phyloP scores from a whole-genome alignment of 306 rosid genomes.

The Biancaea sappan region DNA sequence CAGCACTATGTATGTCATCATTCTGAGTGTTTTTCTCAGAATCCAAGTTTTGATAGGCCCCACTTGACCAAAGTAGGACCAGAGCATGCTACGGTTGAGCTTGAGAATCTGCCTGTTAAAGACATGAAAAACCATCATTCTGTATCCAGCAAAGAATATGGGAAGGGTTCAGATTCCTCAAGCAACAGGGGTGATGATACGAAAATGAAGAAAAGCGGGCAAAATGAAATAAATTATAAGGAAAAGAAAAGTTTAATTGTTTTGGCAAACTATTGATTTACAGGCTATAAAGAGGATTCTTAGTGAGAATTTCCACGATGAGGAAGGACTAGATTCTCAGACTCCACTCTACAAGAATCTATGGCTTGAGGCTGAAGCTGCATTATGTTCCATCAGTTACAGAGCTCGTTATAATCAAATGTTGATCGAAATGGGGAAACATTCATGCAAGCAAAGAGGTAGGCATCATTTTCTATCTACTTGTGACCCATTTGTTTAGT shows the following conservation, averaged over 20 bases:
- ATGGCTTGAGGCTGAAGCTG: constrained; percentile 95
- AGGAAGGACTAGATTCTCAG: constrained; percentile 53
- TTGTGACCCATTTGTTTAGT: not conserved
- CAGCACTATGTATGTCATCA: constrained; percentile 16
- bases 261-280: constrained; percentile 28
- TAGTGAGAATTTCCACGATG: constrained; percentile 61
- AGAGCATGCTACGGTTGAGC: constrained; percentile 33
- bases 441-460: constrained; percentile 56
- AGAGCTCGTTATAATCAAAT: constrained; percentile 71
- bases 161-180: constrained; percentile 35
- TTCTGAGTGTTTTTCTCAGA: constrained; percentile 41
- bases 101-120: constrained; percentile 34
- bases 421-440: constrained; percentile 69
- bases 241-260: constrained; percentile 10
- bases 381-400: constrained; percentile 61
- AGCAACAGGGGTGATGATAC: constrained; percentile 34
- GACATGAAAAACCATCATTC: constrained; percentile 35
- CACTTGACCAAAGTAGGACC: constrained; percentile 38
- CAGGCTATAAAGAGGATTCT: constrained; percentile 78
- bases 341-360: constrained; percentile 64
- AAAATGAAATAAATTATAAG: constrained; percentile 46
- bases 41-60: constrained; percentile 35
- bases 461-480: constrained; percentile 7
- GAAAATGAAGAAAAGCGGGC: constrained; percentile 52
- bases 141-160: constrained; percentile 32